Evolutionary conservation across 2,329 filamentous ascomycete species (phyloP), one percentile per base, ranked within the genome.

Genomic region (Talaromyces amestolkiae): DNA sequence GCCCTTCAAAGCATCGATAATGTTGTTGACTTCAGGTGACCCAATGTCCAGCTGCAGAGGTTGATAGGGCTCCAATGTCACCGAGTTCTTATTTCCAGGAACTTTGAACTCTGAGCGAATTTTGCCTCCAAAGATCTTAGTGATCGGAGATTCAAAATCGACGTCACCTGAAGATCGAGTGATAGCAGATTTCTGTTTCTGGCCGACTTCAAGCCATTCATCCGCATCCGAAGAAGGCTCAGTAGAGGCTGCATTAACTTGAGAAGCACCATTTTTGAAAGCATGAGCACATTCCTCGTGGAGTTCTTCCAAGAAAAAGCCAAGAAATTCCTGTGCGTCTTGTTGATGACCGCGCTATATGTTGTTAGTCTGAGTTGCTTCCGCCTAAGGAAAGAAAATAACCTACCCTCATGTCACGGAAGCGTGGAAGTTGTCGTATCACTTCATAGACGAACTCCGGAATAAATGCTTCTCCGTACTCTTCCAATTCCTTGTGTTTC

Each of bases 381-480:
- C 39, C 7, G n/a, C 41, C 15, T 22, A 3, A 39, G n/a, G 31
- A 15, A 24, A 17, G 47, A 17, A 3, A 31, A 58, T 3, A 51
- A 81, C 88, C 77, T 83, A 93, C 91, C 75, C 91, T 89, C 93
- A 99, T 97, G 74, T 90, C 91, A 27, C 91, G 89, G 78, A 99
- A 99, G 62, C 93, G 88, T 51, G 93, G 90, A 65, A 97, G 84
- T 71, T 91, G 88, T 72, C 91, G 88, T 74, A 98, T 96, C 47
- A 93, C 92, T 67, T 97, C 91, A 75, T 98, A 99, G 22, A 99
- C 92, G 76, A 96, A 97, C 73, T 97, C 93, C 0, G 95, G 95
- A 22, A 89, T 94, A 67, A 99, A 93, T 2, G 93, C 86, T 64
- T 97, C 93, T 51, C 95, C 95, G 74, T 93, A 96, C 70, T 93